Percentiles rank a stretch among this genome's conserved stretches.
These are phyloP conservation scores for Erucastrum elatum DNA, from an alignment of 345 rosid genomes.

Conservation along the genomic window DNA sequence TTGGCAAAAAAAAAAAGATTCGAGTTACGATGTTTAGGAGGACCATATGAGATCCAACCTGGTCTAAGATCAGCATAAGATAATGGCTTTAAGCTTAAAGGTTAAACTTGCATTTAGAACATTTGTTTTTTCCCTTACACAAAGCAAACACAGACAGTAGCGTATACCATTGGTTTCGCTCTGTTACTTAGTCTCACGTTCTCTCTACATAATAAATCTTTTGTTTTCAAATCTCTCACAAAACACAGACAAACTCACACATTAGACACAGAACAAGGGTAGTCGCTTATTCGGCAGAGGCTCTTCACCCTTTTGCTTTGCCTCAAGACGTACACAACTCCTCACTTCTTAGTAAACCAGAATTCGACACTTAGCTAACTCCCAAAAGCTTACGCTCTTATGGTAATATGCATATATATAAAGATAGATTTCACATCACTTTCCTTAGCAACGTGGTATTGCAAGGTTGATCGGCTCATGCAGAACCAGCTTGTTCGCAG, in stretches of 20 bases:
- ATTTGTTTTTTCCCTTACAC: slow-evolving; percentile 15
- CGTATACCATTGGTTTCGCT: slow-evolving; percentile 8
- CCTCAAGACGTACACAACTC: slow-evolving; percentile 20
- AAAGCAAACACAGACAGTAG: slow-evolving; percentile 27
- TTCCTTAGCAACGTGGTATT: slow-evolving; percentile 18
- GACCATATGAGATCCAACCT: too few relatives aligned
- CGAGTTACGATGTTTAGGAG: too few relatives aligned
- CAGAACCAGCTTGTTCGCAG: slow-evolving; percentile 85
- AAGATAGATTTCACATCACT: slow-evolving; percentile 24
- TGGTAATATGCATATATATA: slow-evolving; percentile 26
- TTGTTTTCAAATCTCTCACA: slow-evolving; percentile 30
- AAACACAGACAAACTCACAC: slow-evolving; percentile 35
- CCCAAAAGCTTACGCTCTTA: slow-evolving; percentile 43
- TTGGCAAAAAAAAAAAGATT: too few relatives aligned
- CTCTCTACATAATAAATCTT: slow-evolving; percentile 28
- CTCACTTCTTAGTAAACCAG: slow-evolving; percentile 29
- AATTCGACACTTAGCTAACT: slow-evolving; percentile 30
- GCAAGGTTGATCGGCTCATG: slow-evolving; percentile 44
- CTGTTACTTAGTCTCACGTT: slow-evolving; percentile 12
- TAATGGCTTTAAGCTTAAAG: not conserved
- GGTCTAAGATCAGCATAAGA: not conserved
- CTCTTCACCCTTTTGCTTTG: slow-evolving; percentile 31
- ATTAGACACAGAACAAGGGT: slow-evolving; percentile 29
- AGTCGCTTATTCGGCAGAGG: slow-evolving; percentile 34
- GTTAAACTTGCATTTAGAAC: slow-evolving; percentile 14